Evolutionary conservation across 805 yeast genomes (phyloP).

Genomic region (Schizosaccharomyces japonicus): DNA sequence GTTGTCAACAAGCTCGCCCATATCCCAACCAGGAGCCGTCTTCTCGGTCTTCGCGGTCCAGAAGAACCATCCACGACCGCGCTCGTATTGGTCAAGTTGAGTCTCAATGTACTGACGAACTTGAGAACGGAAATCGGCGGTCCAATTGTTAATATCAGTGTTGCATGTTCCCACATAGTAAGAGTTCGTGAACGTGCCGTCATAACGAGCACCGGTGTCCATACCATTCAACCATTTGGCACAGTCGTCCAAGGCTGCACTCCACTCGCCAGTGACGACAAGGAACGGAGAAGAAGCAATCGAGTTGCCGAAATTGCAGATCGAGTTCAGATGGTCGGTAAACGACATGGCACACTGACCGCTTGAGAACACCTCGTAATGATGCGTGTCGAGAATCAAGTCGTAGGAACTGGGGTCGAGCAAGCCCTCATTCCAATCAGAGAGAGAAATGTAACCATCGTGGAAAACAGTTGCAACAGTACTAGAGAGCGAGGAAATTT

Average conservation of each 20-base stretch:
- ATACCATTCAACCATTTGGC: constrained; percentile 75
- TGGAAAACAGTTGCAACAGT: constrained; percentile 1
- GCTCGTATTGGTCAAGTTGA: constrained; percentile 56
- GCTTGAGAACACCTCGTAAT: constrained; percentile 49
- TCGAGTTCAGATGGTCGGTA: constrained; percentile 13
- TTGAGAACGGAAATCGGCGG: constrained; percentile 28
- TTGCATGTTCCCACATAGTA: constrained; percentile 80
- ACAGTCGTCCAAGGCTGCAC: constrained; percentile 34
- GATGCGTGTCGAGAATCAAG: constrained; percentile 69
- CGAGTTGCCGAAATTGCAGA: neutral
- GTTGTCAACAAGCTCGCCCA: constrained; percentile 30
- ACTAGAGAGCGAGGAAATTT: constrained; percentile 28
- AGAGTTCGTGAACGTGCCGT: constrained; percentile 35
- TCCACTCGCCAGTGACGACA: constrained; percentile 54
- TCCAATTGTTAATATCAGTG: constrained; percentile 35
- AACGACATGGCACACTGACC: constrained; percentile 5
- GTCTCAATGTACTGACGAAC: constrained; percentile 63
- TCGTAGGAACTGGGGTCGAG: constrained; percentile 22
- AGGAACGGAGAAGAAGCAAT: neutral
- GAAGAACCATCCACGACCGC: constrained; percentile 60
- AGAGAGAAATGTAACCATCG: constrained; percentile 47
- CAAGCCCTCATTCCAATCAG: constrained; percentile 40
- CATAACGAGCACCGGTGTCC: constrained; percentile 59
- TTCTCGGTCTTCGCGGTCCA: constrained; percentile 79
- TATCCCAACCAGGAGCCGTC: constrained; percentile 60